phyloP scores from a whole-genome alignment of 352 stramenopile species.

The Pythium periplocum region DNA sequence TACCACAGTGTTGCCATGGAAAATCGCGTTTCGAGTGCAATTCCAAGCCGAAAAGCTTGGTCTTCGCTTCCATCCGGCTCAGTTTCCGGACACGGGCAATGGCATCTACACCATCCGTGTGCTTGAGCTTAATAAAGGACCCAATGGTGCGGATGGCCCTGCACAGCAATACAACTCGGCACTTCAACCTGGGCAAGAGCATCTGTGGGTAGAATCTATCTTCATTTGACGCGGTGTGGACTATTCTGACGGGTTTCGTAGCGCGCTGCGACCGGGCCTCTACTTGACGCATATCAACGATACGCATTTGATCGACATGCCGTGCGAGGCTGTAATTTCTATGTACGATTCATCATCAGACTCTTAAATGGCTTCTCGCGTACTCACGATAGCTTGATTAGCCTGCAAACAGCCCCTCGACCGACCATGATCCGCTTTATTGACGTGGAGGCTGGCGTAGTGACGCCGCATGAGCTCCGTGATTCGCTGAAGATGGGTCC shows the following conservation, averaged over 20 bases:
- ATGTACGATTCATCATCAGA: constrained; percentile 20
- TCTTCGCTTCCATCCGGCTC: constrained; percentile 68
- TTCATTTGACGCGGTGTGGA: not conserved
- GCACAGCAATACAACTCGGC: constrained; percentile 69
- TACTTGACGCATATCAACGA: constrained; percentile 84
- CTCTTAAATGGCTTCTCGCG: not conserved
- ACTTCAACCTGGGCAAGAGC: constrained; percentile 46
- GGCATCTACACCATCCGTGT: constrained; percentile 80
- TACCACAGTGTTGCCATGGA: constrained; percentile 58
- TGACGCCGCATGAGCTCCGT: constrained; percentile 66
- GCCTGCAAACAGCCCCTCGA: constrained; percentile 46
- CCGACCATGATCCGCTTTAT: constrained; percentile 65
- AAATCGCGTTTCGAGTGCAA: constrained; percentile 80
- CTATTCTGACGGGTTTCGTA: constrained; percentile 7
- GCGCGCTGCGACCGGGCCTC: constrained; percentile 52
- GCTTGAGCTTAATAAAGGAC: constrained; percentile 66
- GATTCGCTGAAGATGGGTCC: constrained; percentile 53
- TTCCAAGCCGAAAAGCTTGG: constrained; percentile 79
- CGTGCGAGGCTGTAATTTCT: constrained; percentile 65
- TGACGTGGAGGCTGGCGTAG: constrained; percentile 71
- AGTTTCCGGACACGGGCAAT: constrained; percentile 79
- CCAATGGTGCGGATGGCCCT: constrained; percentile 35
- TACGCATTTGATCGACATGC: constrained; percentile 46
- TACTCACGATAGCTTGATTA: constrained; percentile 2
- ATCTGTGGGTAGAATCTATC: constrained; percentile 32